A percentile compares a stretch with the other conserved stretches of the same genome.
phyloP scores from a whole-genome alignment of 768 basidiomycete genomes.

The Termitomyces sp. region DNA sequence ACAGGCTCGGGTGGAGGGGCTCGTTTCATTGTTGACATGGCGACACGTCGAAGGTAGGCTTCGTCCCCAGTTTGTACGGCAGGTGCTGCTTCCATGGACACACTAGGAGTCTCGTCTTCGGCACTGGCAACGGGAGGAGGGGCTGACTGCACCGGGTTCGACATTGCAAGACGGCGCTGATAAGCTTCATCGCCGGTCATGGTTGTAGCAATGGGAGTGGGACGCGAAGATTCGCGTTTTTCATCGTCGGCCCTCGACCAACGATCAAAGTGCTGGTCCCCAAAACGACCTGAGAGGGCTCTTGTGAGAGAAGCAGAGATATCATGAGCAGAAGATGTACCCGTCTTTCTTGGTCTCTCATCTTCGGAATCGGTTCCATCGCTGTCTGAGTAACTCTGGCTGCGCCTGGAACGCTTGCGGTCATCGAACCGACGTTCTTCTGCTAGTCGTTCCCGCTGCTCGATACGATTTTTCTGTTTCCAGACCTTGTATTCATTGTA shows the following conservation, averaged over 20 bases:
- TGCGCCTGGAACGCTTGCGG: conserved; percentile 53
- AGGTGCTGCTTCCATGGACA: conserved; percentile 12
- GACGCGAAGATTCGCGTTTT: conserved; percentile 24
- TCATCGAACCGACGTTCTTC: conserved; percentile 47
- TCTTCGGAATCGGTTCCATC: conserved; percentile 64
- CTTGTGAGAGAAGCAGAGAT: conserved; percentile 7
- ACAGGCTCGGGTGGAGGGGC: conserved; percentile 21
- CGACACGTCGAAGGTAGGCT: conserved; percentile 60
- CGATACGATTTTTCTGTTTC: conserved; percentile 73
- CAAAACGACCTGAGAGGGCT: conserved; percentile 41
- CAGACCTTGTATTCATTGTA: conserved; percentile 86
- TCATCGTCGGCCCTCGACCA: conserved; percentile 57
- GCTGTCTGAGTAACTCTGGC: conserved; percentile 64
- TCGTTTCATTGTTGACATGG: conserved; percentile 42
- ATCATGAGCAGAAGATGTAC: conserved; percentile 32
- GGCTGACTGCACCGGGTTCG: conserved; percentile 28
- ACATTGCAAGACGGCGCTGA: conserved; percentile 72
- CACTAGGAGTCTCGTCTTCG: conserved; percentile 23
- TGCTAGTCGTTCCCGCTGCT: conserved; percentile 62
- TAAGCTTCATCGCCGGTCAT: conserved; percentile 80
- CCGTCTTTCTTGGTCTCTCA: conserved; percentile 63
- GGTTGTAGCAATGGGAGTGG: conserved; percentile 37
- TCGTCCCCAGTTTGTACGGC: conserved; percentile 58
- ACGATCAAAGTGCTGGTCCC: conserved; percentile 41
- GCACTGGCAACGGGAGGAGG: conserved; percentile 22